These are phyloP conservation scores for Microstegium vimineum DNA, from an alignment of 176 grass and related monocot species.

Conservation along the genomic window DNA sequence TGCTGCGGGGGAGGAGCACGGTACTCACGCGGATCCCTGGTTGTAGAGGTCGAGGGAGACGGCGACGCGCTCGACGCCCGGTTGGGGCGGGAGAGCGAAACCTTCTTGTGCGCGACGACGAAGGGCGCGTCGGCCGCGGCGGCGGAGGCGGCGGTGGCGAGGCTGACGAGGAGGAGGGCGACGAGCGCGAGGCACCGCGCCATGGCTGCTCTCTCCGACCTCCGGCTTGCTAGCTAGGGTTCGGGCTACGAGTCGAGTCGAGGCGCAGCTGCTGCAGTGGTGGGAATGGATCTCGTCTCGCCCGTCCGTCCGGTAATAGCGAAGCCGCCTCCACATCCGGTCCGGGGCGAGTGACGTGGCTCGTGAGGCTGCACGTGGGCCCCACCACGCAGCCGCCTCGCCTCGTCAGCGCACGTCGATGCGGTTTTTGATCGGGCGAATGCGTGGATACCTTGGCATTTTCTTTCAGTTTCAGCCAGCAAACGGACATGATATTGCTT, in stretches of 20 bases:
- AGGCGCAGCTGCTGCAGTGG: not conserved
- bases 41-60: constrained; percentile 96
- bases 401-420: not conserved
- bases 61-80: constrained; percentile 78
- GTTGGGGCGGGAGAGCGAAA: constrained; percentile 69
- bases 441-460: too few relatives aligned
- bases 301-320: not conserved
- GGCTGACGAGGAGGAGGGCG: constrained; percentile 23
- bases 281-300: constrained; percentile 22
- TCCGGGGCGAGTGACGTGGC: not conserved
- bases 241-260: not conserved
- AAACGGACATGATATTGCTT: too few relatives aligned
- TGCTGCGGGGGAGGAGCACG: too few relatives aligned
- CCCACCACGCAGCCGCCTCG: not conserved
- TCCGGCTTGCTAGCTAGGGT: constrained; percentile 3
- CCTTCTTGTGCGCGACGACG: constrained; percentile 94
- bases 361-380: not conserved
- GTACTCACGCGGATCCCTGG: constrained; percentile 82
- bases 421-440: too few relatives aligned
- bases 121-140: constrained; percentile 70
- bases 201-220: constrained; percentile 36
- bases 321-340: not conserved
- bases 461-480: too few relatives aligned
- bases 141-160: constrained; percentile 6
- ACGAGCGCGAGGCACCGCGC: constrained; percentile 32